Evolutionary conservation across 495 filamentous ascomycete genomes (phyloP).

Genomic region (Penicillium crystallinum): DNA sequence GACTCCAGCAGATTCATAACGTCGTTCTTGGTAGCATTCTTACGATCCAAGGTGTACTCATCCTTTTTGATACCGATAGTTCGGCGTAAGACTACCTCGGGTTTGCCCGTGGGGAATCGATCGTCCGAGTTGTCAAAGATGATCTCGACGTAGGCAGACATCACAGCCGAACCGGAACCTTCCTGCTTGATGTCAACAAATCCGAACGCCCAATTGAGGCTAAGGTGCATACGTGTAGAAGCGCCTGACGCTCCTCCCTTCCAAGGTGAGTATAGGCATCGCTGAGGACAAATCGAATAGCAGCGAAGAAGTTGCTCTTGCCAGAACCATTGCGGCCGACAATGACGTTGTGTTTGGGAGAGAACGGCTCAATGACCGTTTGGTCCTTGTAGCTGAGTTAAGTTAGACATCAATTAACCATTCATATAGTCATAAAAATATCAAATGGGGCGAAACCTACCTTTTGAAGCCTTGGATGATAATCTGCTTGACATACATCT

Average conservation of each 20-base stretch:
- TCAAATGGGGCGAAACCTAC: conserved; percentile 41
- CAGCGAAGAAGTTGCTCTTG: conserved; percentile 99
- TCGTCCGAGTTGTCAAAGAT: conserved; percentile 98
- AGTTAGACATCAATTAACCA: neutral
- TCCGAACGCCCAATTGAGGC: neutral
- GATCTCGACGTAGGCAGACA: conserved; percentile 98
- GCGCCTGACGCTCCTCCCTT: conserved; percentile 89
- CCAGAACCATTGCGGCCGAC: conserved; percentile 98
- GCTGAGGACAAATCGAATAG: conserved; percentile 96
- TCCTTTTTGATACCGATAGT: conserved; percentile 98
- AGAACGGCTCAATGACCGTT: conserved; percentile 97
- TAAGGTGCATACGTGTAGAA: conserved; percentile 65
- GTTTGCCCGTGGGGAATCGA: conserved; percentile 89
- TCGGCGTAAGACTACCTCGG: conserved; percentile 82
- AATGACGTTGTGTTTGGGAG: conserved; percentile 96
- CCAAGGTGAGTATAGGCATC: conserved; percentile 97
- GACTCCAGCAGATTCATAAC: conserved; percentile 95
- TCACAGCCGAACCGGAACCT: conserved; percentile 93
- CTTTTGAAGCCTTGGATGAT: conserved; percentile 99
- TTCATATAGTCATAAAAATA: neutral
- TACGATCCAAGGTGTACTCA: conserved; percentile 93
- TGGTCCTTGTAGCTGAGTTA: conserved; percentile 95
- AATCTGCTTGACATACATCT: conserved; percentile 99
- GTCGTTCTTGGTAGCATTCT: conserved; percentile 90
- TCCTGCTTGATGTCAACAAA: conserved; percentile 50